Base-by-base conservation (phyloP, 768 basidiomycete species). In the Psilocybe cyanescens region DNA sequence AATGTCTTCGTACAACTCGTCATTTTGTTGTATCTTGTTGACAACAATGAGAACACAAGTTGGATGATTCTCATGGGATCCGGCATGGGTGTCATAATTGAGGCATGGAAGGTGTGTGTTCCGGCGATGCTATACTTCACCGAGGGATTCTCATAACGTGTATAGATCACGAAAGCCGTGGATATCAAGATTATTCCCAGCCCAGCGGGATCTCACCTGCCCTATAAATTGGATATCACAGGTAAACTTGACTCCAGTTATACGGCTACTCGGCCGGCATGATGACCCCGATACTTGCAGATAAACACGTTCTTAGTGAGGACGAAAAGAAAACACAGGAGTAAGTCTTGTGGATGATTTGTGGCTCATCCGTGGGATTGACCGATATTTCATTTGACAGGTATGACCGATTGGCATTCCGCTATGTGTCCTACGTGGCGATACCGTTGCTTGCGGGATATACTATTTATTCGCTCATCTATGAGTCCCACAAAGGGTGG, bases 321-420 rank as follows among this genome's bases (percentile, higher is more conserved):
- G 96, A 98, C 70, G 97, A 99, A 78, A 95, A 92, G 81, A 96
- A 91, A 77, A 98, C 97, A 8, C 95, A 98, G 74, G 95, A 98
- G 89, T 97, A 78, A 72, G 87, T 75, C 37, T 28, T 59, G 31
- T 31, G 33, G 56, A 31, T 41, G 9, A 45, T 12, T 16, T 31
- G 39, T 60, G 46, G 62, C 64, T 52, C 49, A 61, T 44, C 44
- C 37, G 46, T 50, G 44, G 58, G 50, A 64, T 52, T 64, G 41
- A 57, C 30, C 30, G 41, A 11, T n/a, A 16, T 44, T 57, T 19
- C 28, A 55, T 49, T 55, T 62, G 57, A 48, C 63, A 94, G 92
- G 78, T 94, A 91, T 69, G 97, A 99, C 79, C 86, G 86, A 66
- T 81, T 97, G 56, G 97, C 97, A 4, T 98, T 97, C 89, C 89